Percentiles rank a stretch among this genome's conserved stretches.
Evolutionary conservation across 148 eudicot genomes (phyloP).

Genomic region (Vaccinium corymbosum): DNA sequence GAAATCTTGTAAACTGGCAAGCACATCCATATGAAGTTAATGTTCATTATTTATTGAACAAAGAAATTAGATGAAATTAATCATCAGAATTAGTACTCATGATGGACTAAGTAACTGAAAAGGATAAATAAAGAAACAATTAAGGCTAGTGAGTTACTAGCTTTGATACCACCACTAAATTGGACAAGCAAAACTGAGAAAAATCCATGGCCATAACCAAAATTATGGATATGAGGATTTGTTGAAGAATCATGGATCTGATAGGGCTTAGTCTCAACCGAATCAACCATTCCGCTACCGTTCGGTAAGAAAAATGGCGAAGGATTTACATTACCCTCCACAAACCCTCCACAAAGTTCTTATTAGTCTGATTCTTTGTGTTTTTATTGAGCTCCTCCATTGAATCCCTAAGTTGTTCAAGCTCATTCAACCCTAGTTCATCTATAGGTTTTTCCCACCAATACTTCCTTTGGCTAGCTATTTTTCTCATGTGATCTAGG

Average conservation of each 20-base stretch:
- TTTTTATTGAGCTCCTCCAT: constrained; percentile 53
- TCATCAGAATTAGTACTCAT: not conserved
- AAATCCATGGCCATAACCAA: constrained; percentile 23
- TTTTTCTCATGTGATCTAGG: constrained; percentile 31
- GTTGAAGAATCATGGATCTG: constrained; percentile 21
- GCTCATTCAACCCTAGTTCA: constrained; percentile 40
- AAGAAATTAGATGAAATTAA: not conserved
- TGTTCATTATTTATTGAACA: not conserved
- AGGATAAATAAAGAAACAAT: not conserved
- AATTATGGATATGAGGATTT: constrained; percentile 12
- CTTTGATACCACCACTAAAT: not conserved
- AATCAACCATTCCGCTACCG: not conserved
- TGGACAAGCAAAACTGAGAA: constrained; percentile 12
- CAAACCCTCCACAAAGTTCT: constrained; percentile 12
- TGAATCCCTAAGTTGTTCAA: constrained; percentile 40
- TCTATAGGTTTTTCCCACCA: constrained; percentile 62
- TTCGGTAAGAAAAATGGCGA: constrained; percentile 4
- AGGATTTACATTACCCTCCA: constrained; percentile 8
- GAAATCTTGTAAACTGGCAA: not conserved
- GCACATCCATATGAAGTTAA: not conserved
- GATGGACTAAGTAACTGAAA: not conserved
- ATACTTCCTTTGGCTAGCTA: constrained; percentile 20
- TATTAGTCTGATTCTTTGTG: constrained; percentile 26
- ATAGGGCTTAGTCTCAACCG: constrained; percentile 28
- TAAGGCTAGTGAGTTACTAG: constrained; percentile 34